These are phyloP conservation scores for Coprinopsis sp. DNA, from an alignment of 768 basidiomycete genomes.

Conservation along the genomic window DNA sequence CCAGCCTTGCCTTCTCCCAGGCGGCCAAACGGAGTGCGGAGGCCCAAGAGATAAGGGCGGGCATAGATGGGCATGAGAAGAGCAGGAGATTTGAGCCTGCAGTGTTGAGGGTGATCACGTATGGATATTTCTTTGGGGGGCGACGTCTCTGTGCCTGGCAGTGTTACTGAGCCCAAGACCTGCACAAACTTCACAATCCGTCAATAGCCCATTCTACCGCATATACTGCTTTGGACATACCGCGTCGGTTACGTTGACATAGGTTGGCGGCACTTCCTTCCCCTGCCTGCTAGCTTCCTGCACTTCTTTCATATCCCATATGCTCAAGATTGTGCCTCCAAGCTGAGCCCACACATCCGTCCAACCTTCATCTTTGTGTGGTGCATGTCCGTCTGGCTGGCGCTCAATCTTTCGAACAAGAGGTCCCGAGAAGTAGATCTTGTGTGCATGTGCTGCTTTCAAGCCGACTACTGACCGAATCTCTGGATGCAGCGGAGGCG, in stretches of 20 bases:
- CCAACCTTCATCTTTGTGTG: conserved; percentile 75
- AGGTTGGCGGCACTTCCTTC: conserved; percentile 78
- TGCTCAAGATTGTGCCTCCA: conserved; percentile 81
- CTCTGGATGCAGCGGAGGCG: conserved; percentile 66
- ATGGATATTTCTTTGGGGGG: conserved; percentile 59
- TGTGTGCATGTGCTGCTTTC: conserved; percentile 73
- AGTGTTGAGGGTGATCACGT: conserved; percentile 89
- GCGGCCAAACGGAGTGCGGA: conserved; percentile 83
- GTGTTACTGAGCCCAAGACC: conserved; percentile 70
- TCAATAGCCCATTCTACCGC: conserved; percentile 8
- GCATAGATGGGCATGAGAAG: conserved; percentile 77
- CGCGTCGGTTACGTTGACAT: conserved; percentile 85
- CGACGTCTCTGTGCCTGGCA: conserved; percentile 45
- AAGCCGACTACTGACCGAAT: conserved; percentile 76
- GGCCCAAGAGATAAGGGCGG: conserved; percentile 81
- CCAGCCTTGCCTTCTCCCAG: conserved; percentile 93
- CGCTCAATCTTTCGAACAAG: conserved; percentile 73
- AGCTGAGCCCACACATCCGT: conserved; percentile 86
- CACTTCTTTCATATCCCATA: conserved; percentile 90
- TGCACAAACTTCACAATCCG: conserved; percentile 58
- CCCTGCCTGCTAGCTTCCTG: conserved; percentile 79
- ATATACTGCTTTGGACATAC: no score
- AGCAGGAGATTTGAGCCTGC: conserved; percentile 88
- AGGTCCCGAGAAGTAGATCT: conserved; percentile 84
- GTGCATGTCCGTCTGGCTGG: conserved; percentile 68